Base-by-base conservation (phyloP, 805 yeast genomes). In the Pichia occidentalis region DNA sequence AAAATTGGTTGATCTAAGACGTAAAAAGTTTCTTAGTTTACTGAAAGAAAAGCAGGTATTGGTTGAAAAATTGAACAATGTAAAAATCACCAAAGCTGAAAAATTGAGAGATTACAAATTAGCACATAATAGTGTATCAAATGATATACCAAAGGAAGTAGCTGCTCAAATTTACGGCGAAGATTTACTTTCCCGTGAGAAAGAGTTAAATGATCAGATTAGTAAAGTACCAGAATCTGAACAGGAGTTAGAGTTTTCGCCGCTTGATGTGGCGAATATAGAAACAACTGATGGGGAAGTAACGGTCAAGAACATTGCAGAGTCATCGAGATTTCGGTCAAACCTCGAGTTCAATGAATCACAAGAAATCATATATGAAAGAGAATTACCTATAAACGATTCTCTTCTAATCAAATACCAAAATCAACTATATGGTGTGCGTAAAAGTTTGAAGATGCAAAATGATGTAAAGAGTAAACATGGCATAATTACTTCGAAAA, bases 351-450 rank as follows among this genome's bases (percentile, higher is more conserved):
- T 29, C 21, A 24, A 24, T 17, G 50, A 13, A 47, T 42, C 24
- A 36, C 44, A 47, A 27, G 60, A 57, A 45, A 36, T 57, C 10
- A 46, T 59, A 4, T 48, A 58, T 16, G 63, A 59, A 30, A 57
- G 48, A 24, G 57, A 52, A 39, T 43, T 51, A 7, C 32, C 52
- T 5, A 39, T 54, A 20, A 59, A 61, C 33, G 70, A 69, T 38
- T 68, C 62, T 24, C 57, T 52, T 14, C 51, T 70, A n/a, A 48
- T 62, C 39, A 60, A 60, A 24, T 67, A 64, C 28, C 55, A 56
- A 30, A 43, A 42, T 28, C 40, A 44, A 23, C 27, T 59, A 10
- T 52, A 46, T 27, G 60, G 59, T n/a, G 14, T 37, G 18, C 50
- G 48, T 32, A 44, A 45, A 13, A 46, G 57, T 10, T 33, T 44